phyloP scores from a whole-genome alignment of 2,329 filamentous ascomycete species.

The Pezicula rhizophila region DNA sequence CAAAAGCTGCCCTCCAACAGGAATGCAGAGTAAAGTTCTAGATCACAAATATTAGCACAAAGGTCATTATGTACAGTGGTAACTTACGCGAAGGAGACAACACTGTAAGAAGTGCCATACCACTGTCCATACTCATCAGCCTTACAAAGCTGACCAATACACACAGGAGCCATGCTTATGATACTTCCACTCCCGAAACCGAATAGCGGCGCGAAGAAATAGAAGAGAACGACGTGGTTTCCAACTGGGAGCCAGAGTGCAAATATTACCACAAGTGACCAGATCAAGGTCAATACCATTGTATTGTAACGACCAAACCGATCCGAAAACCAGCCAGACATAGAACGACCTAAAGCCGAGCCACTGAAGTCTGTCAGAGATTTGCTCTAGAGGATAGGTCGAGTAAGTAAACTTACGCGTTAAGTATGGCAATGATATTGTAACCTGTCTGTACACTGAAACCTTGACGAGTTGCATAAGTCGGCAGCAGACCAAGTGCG shows the following conservation, averaged over 20 bases:
- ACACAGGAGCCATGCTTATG: conserved; percentile 24
- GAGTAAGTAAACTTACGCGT: conserved; percentile 42
- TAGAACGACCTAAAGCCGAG: conserved; percentile 18
- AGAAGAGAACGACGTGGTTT: conserved; percentile 19
- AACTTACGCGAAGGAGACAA: conserved; percentile 26
- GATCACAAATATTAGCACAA: neutral
- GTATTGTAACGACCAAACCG: conserved; percentile 20
- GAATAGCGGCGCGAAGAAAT: conserved; percentile 23
- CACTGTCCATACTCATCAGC: conserved; percentile 23
- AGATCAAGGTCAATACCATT: conserved; percentile 18
- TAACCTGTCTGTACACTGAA: conserved; percentile 64
- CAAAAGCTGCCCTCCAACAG: conserved; percentile 20
- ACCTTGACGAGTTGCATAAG: conserved; percentile 63
- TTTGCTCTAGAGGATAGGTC: neutral
- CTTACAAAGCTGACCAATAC: conserved; percentile 23
- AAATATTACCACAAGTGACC: conserved; percentile 16
- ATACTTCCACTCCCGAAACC: conserved; percentile 25
- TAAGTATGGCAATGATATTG: conserved; percentile 76
- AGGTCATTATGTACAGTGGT: neutral
- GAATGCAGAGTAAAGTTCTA: conserved; percentile 23
- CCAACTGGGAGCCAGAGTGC: conserved; percentile 20
- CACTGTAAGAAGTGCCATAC: conserved; percentile 22
- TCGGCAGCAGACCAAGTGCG: conserved; percentile 75
- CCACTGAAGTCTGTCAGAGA: conserved; percentile 8
- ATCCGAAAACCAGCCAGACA: conserved; percentile 21